Conservation (phyloP, 805 yeast species). For the Suhomyces sp. region DNA sequence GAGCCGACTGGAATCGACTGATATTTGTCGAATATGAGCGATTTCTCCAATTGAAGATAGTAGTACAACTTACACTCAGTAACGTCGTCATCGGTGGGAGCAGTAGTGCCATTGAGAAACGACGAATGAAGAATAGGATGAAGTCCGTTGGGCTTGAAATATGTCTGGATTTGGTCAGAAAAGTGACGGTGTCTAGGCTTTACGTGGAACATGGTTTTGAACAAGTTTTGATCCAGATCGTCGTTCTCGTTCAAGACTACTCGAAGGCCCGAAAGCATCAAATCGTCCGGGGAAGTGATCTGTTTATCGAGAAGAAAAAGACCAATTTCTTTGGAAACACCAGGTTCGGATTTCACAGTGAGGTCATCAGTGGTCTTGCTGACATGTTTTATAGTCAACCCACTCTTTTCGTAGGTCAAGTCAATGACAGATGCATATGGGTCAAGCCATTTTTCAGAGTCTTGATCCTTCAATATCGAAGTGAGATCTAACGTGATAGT, state of each 20-base stretch:
- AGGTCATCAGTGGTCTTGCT: background rate
- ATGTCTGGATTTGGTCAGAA: background rate
- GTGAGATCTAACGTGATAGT: background rate
- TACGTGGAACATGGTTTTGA: constrained; percentile 40
- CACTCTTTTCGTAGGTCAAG: background rate
- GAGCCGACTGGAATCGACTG: constrained; percentile 27
- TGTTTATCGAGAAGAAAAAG: constrained; percentile 29
- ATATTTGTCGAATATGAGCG: constrained; percentile 38
- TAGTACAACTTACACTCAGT: constrained; percentile 29
- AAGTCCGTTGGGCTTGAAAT: constrained; percentile 25
- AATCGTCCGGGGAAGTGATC: constrained; percentile 30
- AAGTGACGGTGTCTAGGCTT: constrained; percentile 36
- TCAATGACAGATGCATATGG: background rate
- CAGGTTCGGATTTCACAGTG: background rate
- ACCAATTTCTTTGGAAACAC: constrained; percentile 34
- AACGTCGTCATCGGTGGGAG: constrained; percentile 23
- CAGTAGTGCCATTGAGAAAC: constrained; percentile 5
- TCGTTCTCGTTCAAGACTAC: constrained; percentile 21
- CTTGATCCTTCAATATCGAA: background rate
- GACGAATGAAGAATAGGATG: constrained; percentile 32
- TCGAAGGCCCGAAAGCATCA: constrained; percentile 35
- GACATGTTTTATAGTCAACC: background rate
- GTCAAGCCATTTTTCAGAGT: background rate
- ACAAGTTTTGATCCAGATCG: constrained; percentile 17
- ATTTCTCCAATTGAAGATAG: constrained; percentile 29